Base-by-base conservation (phyloP, 257 asterid species). In the Cinchona pubescens region DNA sequence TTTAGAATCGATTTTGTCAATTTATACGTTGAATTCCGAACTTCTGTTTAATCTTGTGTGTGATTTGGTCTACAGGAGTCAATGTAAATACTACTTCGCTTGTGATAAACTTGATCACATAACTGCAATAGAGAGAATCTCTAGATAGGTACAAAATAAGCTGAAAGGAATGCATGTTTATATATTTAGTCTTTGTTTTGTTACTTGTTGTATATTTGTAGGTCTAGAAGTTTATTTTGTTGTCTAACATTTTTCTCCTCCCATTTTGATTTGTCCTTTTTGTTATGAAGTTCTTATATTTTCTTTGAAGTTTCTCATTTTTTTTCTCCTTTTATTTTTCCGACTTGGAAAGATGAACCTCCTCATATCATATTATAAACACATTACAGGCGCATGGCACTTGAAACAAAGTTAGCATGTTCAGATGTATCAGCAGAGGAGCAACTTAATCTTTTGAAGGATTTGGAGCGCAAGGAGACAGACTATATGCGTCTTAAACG, bases 401-500 rank as follows among this genome's bases (percentile, higher is more conserved):
- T 92, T 32, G 90, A 91, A 77, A 88, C 34, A 83, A 83, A 81
- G 79, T 74, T 92, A 71, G 91, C 91, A 61, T 61, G 78, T 73
- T 89, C 92, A 67, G 85, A 72, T 71, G 84, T 87, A 75, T 70
- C 98, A 29, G 89, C 87, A 83, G 96, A 92, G 78, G 97, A 92
- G 81, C 98, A 87, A 78, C 69, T 74, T 79, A 77, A 80, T 69
- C 83, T 86, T 62, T 75, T 92, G 79, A 88, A 86, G 84, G 96
- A 91, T 40, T 79, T 92, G 89, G 97, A 89, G 75, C 85, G 87
- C 42, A 91, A 83, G 69, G 98, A 92, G 86, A 92, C 94, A 0
- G 90, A 87, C 74, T 91, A 83, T 77, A 92, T 92, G 87, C 90
- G 97, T 8, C 87, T 92, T 72, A 91, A 86, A 80, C 82, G 98